phyloP scores from a whole-genome alignment of 2,329 filamentous ascomycete species.

The Emergomyces orientalis region DNA sequence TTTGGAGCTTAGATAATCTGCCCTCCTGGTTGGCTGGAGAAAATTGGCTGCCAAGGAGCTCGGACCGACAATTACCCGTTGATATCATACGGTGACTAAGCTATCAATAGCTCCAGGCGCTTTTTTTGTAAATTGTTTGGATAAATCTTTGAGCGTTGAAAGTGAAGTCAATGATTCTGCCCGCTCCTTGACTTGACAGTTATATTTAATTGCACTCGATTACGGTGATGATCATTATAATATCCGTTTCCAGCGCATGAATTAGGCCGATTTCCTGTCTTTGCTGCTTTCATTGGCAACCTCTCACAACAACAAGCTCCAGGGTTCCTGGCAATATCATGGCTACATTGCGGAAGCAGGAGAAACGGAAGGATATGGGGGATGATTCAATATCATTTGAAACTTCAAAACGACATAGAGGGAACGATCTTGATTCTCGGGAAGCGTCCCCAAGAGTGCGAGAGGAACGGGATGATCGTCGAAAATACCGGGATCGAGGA shows the following conservation, averaged over 20 bases:
- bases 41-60: too few species aligned
- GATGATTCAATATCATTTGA: neutral
- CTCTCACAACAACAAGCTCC: neutral
- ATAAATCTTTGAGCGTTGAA: neutral
- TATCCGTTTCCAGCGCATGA: neutral
- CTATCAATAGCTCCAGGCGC: neutral
- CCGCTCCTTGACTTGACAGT: neutral
- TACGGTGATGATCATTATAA: neutral
- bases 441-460: neutral
- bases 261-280: neutral
- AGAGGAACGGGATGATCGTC: neutral
- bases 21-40: conserved; percentile 4
- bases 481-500: conserved; percentile 1
- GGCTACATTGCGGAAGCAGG: neutral
- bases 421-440: neutral
- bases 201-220: neutral
- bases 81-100: neutral
- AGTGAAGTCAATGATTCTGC: neutral
- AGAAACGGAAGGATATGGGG: conserved; percentile 1
- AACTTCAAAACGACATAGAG: neutral
- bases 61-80: conserved; percentile 7
- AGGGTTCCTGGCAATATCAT: neutral
- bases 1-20: neutral
- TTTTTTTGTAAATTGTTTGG: neutral
- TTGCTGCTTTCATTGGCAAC: neutral